Percentiles rank a stretch among this genome's conserved stretches.
phyloP scores from a whole-genome alignment of 257 asterid genomes.

The Anisodus tanguticus region DNA sequence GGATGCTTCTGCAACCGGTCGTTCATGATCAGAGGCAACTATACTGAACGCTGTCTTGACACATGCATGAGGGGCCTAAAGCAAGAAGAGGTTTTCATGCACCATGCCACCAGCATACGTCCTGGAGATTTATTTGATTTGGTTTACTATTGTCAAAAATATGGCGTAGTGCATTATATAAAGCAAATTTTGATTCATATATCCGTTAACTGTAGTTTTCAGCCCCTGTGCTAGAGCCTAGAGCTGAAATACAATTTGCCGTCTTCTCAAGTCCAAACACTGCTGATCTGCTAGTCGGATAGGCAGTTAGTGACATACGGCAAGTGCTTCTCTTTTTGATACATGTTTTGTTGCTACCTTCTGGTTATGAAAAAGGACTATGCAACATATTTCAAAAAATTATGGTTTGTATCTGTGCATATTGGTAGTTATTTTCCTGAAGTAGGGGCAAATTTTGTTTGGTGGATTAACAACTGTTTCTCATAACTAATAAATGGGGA shows the following conservation, averaged over 20 bases:
- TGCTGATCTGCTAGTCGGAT: background rate
- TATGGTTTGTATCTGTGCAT: background rate
- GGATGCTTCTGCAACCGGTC: constrained; percentile 37
- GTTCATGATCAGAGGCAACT: constrained; percentile 15
- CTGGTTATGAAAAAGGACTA: background rate
- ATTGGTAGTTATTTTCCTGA: background rate
- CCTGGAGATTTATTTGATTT: background rate
- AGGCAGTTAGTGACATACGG: background rate
- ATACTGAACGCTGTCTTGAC: background rate
- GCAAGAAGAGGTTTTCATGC: constrained; percentile 1
- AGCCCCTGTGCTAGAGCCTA: background rate
- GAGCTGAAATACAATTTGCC: background rate
- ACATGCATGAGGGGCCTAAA: background rate
- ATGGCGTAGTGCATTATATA: background rate
- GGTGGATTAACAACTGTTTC: too few species aligned
- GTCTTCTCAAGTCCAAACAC: background rate
- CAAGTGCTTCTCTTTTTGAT: background rate
- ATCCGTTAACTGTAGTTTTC: background rate
- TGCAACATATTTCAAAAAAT: background rate
- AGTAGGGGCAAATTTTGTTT: background rate
- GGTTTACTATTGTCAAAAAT: background rate
- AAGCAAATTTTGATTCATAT: background rate
- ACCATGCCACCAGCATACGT: background rate
- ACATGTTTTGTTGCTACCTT: background rate
- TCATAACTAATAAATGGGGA: too few species aligned